These are phyloP conservation scores for Botrytis fabae DNA, from an alignment of 2,329 filamentous ascomycete genomes.

Conservation along the genomic window DNA sequence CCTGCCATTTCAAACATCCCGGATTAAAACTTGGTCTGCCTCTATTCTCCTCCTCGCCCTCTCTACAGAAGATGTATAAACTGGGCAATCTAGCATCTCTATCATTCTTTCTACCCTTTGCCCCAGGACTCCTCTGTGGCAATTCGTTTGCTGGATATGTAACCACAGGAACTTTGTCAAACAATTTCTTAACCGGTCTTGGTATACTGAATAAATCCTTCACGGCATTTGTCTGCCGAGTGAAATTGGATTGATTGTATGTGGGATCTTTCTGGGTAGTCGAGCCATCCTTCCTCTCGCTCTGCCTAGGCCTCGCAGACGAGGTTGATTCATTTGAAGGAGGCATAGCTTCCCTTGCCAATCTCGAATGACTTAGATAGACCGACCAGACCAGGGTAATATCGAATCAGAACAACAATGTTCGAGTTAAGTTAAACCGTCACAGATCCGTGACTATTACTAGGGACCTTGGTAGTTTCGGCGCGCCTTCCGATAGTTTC, in stretches of 20 bases:
- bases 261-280: neutral
- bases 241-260: conserved; percentile 27
- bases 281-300: conserved; percentile 7
- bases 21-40: conserved; percentile 84
- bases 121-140: conserved; percentile 59
- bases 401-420: neutral
- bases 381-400: neutral
- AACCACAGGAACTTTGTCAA: conserved; percentile 78
- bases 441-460: neutral
- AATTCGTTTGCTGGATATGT: conserved; percentile 75
- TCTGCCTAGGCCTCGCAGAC: neutral
- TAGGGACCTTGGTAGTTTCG: conserved; percentile 8
- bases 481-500: conserved; percentile 10
- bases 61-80: conserved; percentile 77
- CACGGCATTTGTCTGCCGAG: conserved; percentile 28
- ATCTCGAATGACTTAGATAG: neutral
- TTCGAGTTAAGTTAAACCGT: neutral
- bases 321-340: conserved; percentile 11
- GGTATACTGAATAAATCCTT: conserved; percentile 53
- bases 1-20: conserved; percentile 95
- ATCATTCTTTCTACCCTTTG: conserved; percentile 25
- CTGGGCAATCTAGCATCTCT: conserved; percentile 45
- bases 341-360: conserved; percentile 7
- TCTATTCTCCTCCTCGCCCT: conserved; percentile 49
- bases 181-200: conserved; percentile 74